phyloP scores from a whole-genome alignment of 169 alveolate genomes.

The Plasmodium vinckei region DNA sequence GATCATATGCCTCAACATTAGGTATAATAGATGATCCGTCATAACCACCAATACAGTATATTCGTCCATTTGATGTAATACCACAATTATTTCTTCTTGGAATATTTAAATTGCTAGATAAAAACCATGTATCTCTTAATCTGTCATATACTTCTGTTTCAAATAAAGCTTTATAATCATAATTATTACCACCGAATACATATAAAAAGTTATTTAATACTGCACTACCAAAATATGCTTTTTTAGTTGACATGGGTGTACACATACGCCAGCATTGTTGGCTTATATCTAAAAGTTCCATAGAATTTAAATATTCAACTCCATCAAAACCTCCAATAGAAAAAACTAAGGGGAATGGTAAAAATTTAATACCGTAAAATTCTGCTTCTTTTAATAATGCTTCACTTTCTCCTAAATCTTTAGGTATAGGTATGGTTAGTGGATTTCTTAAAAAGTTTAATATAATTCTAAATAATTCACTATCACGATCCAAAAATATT shows the following conservation, averaged over 20 bases:
- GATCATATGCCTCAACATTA: conserved; percentile 89
- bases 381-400: conserved; percentile 86
- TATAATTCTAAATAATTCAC: conserved; percentile 87
- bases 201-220: conserved; percentile 86
- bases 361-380: conserved; percentile 87
- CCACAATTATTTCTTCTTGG: conserved; percentile 90
- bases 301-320: conserved; percentile 83
- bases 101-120: conserved; percentile 83
- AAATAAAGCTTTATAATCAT: conserved; percentile 93
- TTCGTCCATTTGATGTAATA: conserved; percentile 77
- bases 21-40: conserved; percentile 87
- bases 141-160: conserved; percentile 93
- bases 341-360: conserved; percentile 89
- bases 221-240: conserved; percentile 88
- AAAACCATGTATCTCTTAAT: conserved; percentile 89
- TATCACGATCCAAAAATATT: conserved; percentile 90
- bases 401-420: conserved; percentile 88
- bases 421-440: conserved; percentile 83
- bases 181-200: conserved; percentile 93
- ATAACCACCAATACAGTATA: conserved; percentile 89
- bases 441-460: conserved; percentile 90
- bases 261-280: conserved; percentile 92
- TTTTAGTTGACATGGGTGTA: conserved; percentile 89
- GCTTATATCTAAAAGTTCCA: conserved; percentile 88
- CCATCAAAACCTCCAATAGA: conserved; percentile 91